phyloP scores from a whole-genome alignment of 2,329 filamentous ascomycete species.

The Talaromyces sp. region DNA sequence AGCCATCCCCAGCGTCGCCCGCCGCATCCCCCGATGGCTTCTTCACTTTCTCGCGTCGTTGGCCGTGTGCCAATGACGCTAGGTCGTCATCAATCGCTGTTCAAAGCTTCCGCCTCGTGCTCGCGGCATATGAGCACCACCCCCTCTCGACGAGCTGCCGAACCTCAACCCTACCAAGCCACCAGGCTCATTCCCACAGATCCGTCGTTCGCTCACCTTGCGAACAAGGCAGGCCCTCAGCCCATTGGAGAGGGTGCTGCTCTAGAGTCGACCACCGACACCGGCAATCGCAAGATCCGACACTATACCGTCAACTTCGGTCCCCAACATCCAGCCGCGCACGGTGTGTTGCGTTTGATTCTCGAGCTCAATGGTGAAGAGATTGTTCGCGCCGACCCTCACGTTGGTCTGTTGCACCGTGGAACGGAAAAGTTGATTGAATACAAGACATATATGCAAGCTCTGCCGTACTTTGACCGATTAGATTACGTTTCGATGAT shows the following conservation, averaged over 20 bases:
- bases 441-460: conserved; percentile 99
- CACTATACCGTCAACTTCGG: conserved; percentile 99
- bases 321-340: conserved; percentile 95
- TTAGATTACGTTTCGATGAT: conserved; percentile 99
- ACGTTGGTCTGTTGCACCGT: conserved; percentile 92
- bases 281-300: conserved; percentile 74
- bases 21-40: conserved; percentile 53
- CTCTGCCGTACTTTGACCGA: conserved; percentile 96
- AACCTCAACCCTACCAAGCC: conserved; percentile 48
- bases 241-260: conserved; percentile 44
- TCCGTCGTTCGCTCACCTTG: conserved; percentile 51
- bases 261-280: conserved; percentile 48
- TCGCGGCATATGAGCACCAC: conserved; percentile 58
- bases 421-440: conserved; percentile 99
- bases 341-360: conserved; percentile 96
- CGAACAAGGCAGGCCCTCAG: conserved; percentile 43
- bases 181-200: conserved; percentile 60
- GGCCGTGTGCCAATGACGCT: conserved; percentile 60
- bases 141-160: conserved; percentile 54
- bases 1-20: conserved; percentile 27
- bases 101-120: conserved; percentile 43
- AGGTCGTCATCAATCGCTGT: conserved; percentile 53
- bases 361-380: conserved; percentile 97
- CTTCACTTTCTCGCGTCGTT: conserved; percentile 60
- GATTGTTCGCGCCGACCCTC: conserved; percentile 92